Evolutionary conservation across 176 grass and related monocot genomes (phyloP).

Genomic region (Guadua angustifolia): DNA sequence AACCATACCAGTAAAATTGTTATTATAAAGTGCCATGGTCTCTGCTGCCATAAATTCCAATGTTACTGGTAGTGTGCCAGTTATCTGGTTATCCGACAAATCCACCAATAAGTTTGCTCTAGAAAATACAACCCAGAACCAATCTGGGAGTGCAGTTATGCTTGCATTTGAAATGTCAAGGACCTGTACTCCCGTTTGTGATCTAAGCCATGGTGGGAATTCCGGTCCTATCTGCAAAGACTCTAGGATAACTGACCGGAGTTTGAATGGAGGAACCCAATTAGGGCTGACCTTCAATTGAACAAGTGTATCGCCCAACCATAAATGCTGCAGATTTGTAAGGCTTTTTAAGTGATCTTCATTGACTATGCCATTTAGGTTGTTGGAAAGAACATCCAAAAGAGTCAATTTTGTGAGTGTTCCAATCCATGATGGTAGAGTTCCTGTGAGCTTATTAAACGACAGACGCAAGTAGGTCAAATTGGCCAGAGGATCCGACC

Average conservation of each 20-base stretch:
- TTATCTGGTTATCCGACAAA: constrained; percentile 36
- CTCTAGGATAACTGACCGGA: background rate
- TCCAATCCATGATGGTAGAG: background rate
- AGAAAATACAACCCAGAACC: constrained; percentile 40
- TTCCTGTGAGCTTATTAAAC: background rate
- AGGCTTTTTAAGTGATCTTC: constrained; percentile 31
- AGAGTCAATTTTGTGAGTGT: background rate
- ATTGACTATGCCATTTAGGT: background rate
- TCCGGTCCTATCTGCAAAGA: constrained; percentile 15
- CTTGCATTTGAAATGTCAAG: constrained; percentile 22
- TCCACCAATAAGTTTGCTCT: background rate
- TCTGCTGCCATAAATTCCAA: constrained; percentile 29
- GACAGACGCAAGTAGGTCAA: background rate
- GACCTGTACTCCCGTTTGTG: background rate
- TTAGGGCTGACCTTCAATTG: constrained; percentile 20
- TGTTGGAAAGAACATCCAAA: background rate
- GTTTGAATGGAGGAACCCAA: constrained; percentile 41
- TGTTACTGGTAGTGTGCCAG: constrained; percentile 21
- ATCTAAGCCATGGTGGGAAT: constrained; percentile 41
- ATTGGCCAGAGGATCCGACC: background rate
- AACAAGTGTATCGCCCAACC: background rate
- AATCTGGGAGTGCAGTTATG: constrained; percentile 41
- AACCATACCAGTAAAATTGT: background rate
- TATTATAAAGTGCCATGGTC: background rate
- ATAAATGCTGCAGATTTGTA: background rate